A percentile compares a stretch with the other conserved stretches of the same genome.
Evolutionary conservation across 352 stramenopile species (phyloP).

Genomic region (Phytopythium boreale): DNA sequence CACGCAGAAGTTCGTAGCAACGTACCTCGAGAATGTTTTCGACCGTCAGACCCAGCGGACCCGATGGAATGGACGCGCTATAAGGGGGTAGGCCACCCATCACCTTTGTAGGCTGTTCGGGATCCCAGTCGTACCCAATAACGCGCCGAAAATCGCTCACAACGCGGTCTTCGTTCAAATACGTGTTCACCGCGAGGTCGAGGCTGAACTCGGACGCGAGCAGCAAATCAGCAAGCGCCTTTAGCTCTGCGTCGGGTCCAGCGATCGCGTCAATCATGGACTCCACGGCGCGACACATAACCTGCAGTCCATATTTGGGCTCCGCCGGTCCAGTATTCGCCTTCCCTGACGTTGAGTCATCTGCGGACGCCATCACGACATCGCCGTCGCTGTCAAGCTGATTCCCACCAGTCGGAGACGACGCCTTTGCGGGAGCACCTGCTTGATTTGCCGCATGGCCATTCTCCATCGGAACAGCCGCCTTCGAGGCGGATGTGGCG

Average conservation of each 20-base stretch:
- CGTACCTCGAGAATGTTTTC: conserved; percentile 83
- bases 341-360: conserved; percentile 13
- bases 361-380: conserved; percentile 50
- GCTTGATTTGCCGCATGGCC: neutral
- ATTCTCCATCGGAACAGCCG: neutral
- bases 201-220: conserved; percentile 77
- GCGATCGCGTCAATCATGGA: conserved; percentile 81
- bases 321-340: conserved; percentile 28
- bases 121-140: conserved; percentile 67
- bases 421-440: neutral
- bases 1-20: neutral
- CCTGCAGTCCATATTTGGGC: conserved; percentile 77
- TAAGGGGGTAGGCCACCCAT: conserved; percentile 57
- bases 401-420: neutral
- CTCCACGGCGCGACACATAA: conserved; percentile 68
- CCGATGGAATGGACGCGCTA: conserved; percentile 67
- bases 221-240: conserved; percentile 72
- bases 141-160: conserved; percentile 79
- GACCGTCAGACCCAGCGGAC: conserved; percentile 81
- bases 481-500: neutral
- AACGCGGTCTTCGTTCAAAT: conserved; percentile 73
- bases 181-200: conserved; percentile 79
- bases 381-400: conserved; percentile 50
- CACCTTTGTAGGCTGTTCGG: conserved; percentile 38
- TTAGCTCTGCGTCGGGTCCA: conserved; percentile 48